Base-by-base conservation (phyloP, 1,139 yeast genomes). In the Blastobotrys capitulatus region DNA sequence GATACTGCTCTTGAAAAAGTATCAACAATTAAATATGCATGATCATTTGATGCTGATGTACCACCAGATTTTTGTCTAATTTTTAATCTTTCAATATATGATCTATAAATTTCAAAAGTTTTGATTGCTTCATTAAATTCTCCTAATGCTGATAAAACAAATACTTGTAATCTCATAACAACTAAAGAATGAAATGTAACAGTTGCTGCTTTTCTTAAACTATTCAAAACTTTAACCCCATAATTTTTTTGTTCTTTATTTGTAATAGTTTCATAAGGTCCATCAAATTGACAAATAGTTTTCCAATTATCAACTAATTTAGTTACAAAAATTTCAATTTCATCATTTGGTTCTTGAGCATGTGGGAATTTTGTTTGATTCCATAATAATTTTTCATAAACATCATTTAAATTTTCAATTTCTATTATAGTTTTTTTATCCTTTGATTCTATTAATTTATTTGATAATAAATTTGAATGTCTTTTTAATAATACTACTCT, bases 111-210 rank as follows among this genome's bases (percentile, higher is more conserved):
- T 15, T 67, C 66, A 56, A 77, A 73, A 0, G 76, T 68, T 2
- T 76, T 68, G 10, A 63, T 57, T 0, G 71, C 69, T 52, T 75
- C 78, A 2, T 54, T 57, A 45, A 57, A 60, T 19, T 62, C 57
- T 20, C 67, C 65, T 35, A 66, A 56, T 10, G 66, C 60, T 12
- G 57, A 51, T 19, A 59, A 64, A 1, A 64, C 66, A 54, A 59
- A 58, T 20, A 68, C 53, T 59, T 70, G 65, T 34, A 69, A 61
- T 40, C 76, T 69, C 69, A 74, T 65, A 15, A 74, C 61, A 9
- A 62, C 57, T 7, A 72, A 68, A 29, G 79, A 77, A 54, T 78
- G 80, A 55, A 77, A 78, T 0, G 82, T 75, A 47, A 69, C 66
- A 13, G 66, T 57, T n/a, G 75, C 63, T 1, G 75, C 74, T 19